Conservation (phyloP, 139 green algal genomes). For the Volvox reticuliferus region DNA sequence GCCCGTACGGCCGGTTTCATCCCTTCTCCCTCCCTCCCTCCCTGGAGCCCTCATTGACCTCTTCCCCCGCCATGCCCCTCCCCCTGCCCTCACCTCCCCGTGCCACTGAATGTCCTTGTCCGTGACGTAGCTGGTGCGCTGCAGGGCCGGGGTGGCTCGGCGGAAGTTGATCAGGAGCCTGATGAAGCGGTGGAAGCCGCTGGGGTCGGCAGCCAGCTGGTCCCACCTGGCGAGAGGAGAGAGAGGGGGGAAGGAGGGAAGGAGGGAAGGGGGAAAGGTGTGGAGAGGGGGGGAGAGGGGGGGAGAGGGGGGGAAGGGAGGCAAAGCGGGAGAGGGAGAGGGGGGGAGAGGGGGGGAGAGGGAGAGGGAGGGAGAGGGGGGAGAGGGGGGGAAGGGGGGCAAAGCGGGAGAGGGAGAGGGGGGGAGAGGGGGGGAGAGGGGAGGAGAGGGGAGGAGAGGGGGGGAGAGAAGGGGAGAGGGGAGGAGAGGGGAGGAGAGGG, state of each 20-base stretch:
- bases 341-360: too few relatives aligned
- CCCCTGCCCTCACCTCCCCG: slow-evolving; percentile 57
- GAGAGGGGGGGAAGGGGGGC: too few relatives aligned
- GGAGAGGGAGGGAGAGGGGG: too few relatives aligned
- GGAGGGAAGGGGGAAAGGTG: not conserved
- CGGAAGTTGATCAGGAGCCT: slow-evolving; percentile 72
- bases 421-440: too few relatives aligned
- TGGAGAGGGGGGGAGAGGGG: too few relatives aligned
- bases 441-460: too few relatives aligned
- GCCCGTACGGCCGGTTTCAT: not conserved
- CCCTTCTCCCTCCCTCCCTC: not conserved
- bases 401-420: too few relatives aligned
- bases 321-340: too few relatives aligned
- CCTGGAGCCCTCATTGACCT: too few relatives aligned
- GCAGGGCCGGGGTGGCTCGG: slow-evolving; percentile 69
- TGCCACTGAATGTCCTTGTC: slow-evolving; percentile 92
- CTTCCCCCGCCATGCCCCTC: not conserved
- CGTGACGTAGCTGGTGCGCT: slow-evolving; percentile 68
- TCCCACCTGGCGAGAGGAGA: slow-evolving; percentile 73
- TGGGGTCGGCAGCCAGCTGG: slow-evolving; percentile 64
- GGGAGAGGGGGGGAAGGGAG: too few relatives aligned
- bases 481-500: too few relatives aligned
- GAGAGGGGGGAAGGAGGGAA: not conserved
- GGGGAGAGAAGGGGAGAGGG: too few relatives aligned
- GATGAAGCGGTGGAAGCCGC: slow-evolving; percentile 85